A percentile compares a stretch with the other conserved stretches of the same genome.
These are phyloP conservation scores for Globisporangium solare DNA, from an alignment of 352 stramenopile genomes.

Conservation along the genomic window DNA sequence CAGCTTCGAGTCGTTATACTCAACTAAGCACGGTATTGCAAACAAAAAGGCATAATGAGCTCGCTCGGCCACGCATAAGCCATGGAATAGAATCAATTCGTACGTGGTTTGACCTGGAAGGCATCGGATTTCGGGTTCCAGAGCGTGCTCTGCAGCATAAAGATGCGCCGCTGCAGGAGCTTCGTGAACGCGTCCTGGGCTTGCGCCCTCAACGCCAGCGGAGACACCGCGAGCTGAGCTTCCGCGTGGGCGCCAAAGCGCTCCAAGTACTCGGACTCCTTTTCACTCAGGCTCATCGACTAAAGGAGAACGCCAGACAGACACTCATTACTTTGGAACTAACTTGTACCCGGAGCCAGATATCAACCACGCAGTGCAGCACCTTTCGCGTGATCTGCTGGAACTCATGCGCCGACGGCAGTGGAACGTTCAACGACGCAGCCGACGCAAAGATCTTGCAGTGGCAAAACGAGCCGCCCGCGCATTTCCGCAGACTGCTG, in stretches of 20 bases:
- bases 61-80: background rate
- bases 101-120: slow-evolving; percentile 48
- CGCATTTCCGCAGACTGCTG: slow-evolving; percentile 24
- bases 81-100: slow-evolving; percentile 6
- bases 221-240: slow-evolving; percentile 20
- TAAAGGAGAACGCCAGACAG: slow-evolving; percentile 8
- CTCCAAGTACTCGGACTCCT: slow-evolving; percentile 52
- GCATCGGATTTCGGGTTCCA: slow-evolving; percentile 64
- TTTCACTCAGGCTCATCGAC: slow-evolving; percentile 54
- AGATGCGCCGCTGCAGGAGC: slow-evolving; percentile 55
- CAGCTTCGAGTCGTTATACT: slow-evolving; percentile 37
- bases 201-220: background rate
- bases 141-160: slow-evolving; percentile 65
- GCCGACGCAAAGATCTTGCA: slow-evolving; percentile 27
- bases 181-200: slow-evolving; percentile 28
- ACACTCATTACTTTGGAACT: no score
- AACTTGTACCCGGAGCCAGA: no score
- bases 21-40: slow-evolving; percentile 24
- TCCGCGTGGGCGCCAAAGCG: slow-evolving; percentile 52
- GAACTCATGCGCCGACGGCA: slow-evolving; percentile 29
- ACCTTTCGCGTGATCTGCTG: slow-evolving; percentile 63
- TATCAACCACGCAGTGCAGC: background rate
- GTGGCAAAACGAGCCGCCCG: slow-evolving; percentile 41
- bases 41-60: background rate
- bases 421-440: slow-evolving; percentile 12